Evolutionary conservation across 352 stramenopile species (phyloP).

Genomic region (Plasmopara halstedii): DNA sequence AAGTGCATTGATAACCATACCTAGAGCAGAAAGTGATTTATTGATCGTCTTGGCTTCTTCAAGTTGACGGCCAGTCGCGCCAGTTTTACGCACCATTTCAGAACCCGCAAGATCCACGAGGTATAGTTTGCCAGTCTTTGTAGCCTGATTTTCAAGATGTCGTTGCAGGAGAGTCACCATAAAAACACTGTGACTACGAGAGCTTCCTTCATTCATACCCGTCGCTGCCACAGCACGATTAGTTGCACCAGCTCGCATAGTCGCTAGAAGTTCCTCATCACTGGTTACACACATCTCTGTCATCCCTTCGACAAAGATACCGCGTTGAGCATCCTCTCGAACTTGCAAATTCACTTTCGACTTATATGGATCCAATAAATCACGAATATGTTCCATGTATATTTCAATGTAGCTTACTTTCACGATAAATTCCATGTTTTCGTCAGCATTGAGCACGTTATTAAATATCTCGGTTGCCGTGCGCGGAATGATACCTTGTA

Average conservation of each 20-base stretch:
- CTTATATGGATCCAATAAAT: constrained; percentile 89
- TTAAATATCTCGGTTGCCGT: constrained; percentile 86
- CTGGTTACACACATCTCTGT: constrained; percentile 91
- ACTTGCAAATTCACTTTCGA: constrained; percentile 89
- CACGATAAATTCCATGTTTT: constrained; percentile 91
- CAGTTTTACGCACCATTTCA: constrained; percentile 93
- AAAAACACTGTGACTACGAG: constrained; percentile 88
- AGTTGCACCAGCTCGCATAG: constrained; percentile 71
- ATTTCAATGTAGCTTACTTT: constrained; percentile 95
- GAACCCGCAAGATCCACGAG: constrained; percentile 92
- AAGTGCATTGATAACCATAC: constrained; percentile 93
- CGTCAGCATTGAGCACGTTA: constrained; percentile 76
- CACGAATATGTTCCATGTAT: constrained; percentile 93
- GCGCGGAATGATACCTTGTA: constrained; percentile 84
- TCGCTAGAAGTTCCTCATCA: constrained; percentile 79
- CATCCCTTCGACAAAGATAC: constrained; percentile 92
- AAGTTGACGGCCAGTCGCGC: constrained; percentile 82
- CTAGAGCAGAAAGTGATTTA: constrained; percentile 89
- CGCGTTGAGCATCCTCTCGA: constrained; percentile 78
- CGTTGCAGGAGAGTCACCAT: constrained; percentile 87
- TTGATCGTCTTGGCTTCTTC: constrained; percentile 97
- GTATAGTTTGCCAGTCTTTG: constrained; percentile 87
- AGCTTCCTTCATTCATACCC: constrained; percentile 92
- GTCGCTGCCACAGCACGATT: constrained; percentile 87
- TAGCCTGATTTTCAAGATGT: constrained; percentile 82